Base-by-base conservation (phyloP, 208 protist genomes). In the Leishmania mexicana region DNA sequence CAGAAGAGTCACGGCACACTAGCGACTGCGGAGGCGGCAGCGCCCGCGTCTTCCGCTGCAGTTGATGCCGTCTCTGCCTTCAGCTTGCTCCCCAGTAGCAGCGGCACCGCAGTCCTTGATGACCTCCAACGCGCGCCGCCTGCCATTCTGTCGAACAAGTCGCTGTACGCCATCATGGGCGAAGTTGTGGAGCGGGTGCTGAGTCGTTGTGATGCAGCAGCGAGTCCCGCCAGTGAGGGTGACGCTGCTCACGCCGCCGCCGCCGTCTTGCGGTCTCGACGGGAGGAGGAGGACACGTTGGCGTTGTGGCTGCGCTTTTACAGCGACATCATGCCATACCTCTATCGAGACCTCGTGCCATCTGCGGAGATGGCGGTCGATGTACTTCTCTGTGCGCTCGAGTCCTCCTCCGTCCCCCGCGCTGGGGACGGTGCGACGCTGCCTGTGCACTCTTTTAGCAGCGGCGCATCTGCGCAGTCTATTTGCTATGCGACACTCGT, bases 271-370 rank as follows among this genome's bases (percentile, higher is more conserved):
- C n/a, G 38, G n/a, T 45, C 15, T 71, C 21, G 24, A 15, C 65
- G 62, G 21, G 65, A 42, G 38, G 67, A 75, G 15, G 76, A 85
- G 19, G 85, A 78, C 73, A 79, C 65, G 35, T 81, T 89, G 72
- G 28, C 31, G 6, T 53, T 72, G n/a, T 89, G 86, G 86, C 65
- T 83, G 40, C 51, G 45, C n/a, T 86, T 85, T 53, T 83, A 87
- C 67, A 76, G 60, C 24, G 80, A 76, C 31, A 57, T 87, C 15
- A 71, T 89, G 68, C 86, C 86, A 13, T 85, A 83, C 75, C 74
- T 87, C 0, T 87, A 89, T 81, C 60, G 83, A 45, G 82, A 86
- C 35, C 80, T 89, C 74, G 81, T 84, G n/a, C n/a, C 83, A 6
- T 84, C 81, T 2, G 51, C 79, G n/a, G 83, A 83, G 54, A 81